Base-by-base conservation (phyloP, 139 green algal species). In the Chlorella sp. region DNA sequence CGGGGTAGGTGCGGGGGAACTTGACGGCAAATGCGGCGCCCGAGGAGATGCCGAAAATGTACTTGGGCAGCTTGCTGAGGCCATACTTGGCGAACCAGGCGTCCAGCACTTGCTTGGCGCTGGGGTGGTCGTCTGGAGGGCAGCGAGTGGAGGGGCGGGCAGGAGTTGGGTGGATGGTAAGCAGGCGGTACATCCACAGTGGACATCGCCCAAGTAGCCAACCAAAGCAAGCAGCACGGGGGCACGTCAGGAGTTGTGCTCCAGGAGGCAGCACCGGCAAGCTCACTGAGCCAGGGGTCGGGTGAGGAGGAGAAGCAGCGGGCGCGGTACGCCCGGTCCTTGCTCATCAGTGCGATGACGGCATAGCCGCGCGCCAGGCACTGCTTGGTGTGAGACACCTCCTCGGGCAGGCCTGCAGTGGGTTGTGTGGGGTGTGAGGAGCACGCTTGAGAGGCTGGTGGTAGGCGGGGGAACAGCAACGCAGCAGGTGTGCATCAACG, bases 1-100 rank as follows among this genome's bases (percentile, higher is more conserved):
- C 51, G 13, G 51, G 51, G 51, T 26, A 60, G 48, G 74, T 80
- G 16, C 9, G 32, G 1, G 76, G 76, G 40, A 82, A 73, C 56
- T 82, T 82, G 76, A 82, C 54, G 54, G 76, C 56, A 41, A 82
- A 82, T 8, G 46, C 40, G 36, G 76, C 76, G 32, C 76, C 76
- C 3, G 76, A 70, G 28, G 76, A 82, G 36, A 82, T 70, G 56
- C 76, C 76, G 20, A 64, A 70, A 22, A 51, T 82, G 76, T 56
- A 73, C 34, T 73, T 40, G 9, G 76, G 76, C 76, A 40, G 70
- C 34, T 24, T 13, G 38, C 26, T 2, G 5, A 82, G 76, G n/a
- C 40, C 40, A 26, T 58, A 54, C 36, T 54, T 30, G 19, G 20
- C 38, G 0, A 41, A 54, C 36, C 70, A 82, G 1, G 41, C 30